Evolutionary conservation across 73 alveolate genomes (phyloP), one percentile per base, ranked within the genome.

Genomic region (Halteria grandinella): DNA sequence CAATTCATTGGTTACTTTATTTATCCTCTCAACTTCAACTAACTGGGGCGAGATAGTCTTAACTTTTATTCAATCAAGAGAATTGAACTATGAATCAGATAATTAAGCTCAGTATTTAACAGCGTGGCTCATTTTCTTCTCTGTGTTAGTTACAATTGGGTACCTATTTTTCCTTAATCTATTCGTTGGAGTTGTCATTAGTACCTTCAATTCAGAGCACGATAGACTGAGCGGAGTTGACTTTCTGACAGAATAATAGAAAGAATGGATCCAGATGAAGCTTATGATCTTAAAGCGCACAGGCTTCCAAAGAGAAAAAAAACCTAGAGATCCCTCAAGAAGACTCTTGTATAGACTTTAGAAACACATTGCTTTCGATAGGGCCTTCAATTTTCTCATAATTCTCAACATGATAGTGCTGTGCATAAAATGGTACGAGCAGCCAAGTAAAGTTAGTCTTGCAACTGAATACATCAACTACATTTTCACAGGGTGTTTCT

Each of bases 11-110:
- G 29, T 69, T 24, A 66, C 77, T 37, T 27, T 78, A 34, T 78
- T 66, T 69, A 63, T 28, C 17, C 48, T 78, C 20, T 44, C 89
- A 66, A 63, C 83, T 20, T 69, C 89, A 11, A 84, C 64, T 32
- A 78, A 78, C 11, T 78, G 89, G 89, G n/a, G n/a, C n/a, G n/a
- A n/a, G n/a, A n/a, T n/a, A n/a, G n/a, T n/a, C n/a, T 51, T 12
- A 11, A 28, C 34, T 15, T 84, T 75, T 4, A 50, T 79, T 21
- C 85, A 79, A 28, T 37, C 85, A 0, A 31, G 20, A 18, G 90
- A 79, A 11, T 40, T 63, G 0, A 73, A 57, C 21, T 14, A 36
- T 23, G 57, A 63, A 27, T 85, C 90, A 1, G 40, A 50, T 11
- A 7, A n/a, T n/a, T n/a, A n/a, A n/a, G n/a, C 33, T 17, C 33